These are phyloP conservation scores for Nicotiana rustica DNA, from an alignment of 305 asterid genomes.

Conservation along the genomic window DNA sequence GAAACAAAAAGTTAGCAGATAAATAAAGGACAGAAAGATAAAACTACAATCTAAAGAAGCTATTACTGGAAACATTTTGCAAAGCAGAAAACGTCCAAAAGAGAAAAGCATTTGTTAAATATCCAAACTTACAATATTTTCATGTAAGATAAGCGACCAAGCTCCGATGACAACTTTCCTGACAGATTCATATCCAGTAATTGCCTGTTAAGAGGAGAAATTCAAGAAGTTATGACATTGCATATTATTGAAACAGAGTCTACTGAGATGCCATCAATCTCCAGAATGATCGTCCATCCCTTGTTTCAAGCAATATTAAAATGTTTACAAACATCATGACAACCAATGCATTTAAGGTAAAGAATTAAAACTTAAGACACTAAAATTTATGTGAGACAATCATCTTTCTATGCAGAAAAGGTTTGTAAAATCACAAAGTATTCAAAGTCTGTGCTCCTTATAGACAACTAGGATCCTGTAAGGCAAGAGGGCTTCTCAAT, in stretches of 20 bases:
- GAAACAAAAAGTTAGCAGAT: conserved; percentile 32
- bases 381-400: conserved; percentile 14
- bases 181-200: conserved; percentile 61
- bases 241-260: conserved; percentile 33
- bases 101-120: conserved; percentile 25
- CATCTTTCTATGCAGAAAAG: conserved; percentile 8
- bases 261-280: conserved; percentile 24
- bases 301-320: conserved; percentile 28
- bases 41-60: conserved; percentile 16
- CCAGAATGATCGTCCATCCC: background rate
- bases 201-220: conserved; percentile 53
- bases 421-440: background rate
- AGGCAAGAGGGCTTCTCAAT: conserved; percentile 17
- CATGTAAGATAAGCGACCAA: conserved; percentile 72
- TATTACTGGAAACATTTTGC: background rate
- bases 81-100: background rate
- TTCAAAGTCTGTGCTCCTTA: background rate
- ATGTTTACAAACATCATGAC: background rate
- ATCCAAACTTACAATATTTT: conserved; percentile 69
- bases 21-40: background rate
- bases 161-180: conserved; percentile 80
- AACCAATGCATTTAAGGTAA: background rate
- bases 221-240: background rate
- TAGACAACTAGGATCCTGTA: background rate
- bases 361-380: conserved; percentile 2